Evolutionary conservation across 441 rosid genomes (phyloP), one percentile per base, ranked within the genome.

Genomic region (Erodium chrysanthum): DNA sequence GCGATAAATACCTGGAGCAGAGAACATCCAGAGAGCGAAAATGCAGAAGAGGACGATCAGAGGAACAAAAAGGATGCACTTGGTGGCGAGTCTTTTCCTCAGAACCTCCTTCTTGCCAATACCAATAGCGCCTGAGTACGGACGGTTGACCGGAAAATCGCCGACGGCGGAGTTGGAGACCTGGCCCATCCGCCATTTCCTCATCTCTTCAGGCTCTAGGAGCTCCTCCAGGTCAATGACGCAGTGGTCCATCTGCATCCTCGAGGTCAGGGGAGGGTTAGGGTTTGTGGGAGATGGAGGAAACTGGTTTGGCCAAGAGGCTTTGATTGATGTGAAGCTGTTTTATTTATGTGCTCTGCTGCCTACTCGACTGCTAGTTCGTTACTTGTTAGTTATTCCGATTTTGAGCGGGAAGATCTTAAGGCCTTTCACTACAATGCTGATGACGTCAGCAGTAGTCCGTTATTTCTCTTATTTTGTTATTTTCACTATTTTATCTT

Each of bases 21-120:
- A 86, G 79, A 84, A 79, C 73, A 78, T 75, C 91, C 91, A 89
- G 64, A 86, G 93, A 15, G 75, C 75, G 81, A 83, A 74, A 82
- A 84, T 67, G 62, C 82, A 77, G 73, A 86, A 75, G n/a, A 84
- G 65, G 15, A 82, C 64, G 62, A 82, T 62, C 37, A 75, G 54
- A 33, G 88, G 93, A 79, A 89, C 76, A 17, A 71, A 77, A 60
- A 84, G 91, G 69, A 86, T 63, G 81, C 78, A 79, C 61, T 72
- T 79, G 70, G 73, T 76, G 0, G 77, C 60, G 7, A 70, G 10
- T 20, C 81, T 48, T 2, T 61, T 23, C 65, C 56, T 67, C 14
- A 50, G 23, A 42, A 64, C 67, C 59, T 75, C 72, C 42, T 33
- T 71, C 44, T 66, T 71, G 46, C 56, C 52, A 5, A n/a, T 3